Conservation (phyloP, 768 basidiomycete species). For the Mycena venus region DNA sequence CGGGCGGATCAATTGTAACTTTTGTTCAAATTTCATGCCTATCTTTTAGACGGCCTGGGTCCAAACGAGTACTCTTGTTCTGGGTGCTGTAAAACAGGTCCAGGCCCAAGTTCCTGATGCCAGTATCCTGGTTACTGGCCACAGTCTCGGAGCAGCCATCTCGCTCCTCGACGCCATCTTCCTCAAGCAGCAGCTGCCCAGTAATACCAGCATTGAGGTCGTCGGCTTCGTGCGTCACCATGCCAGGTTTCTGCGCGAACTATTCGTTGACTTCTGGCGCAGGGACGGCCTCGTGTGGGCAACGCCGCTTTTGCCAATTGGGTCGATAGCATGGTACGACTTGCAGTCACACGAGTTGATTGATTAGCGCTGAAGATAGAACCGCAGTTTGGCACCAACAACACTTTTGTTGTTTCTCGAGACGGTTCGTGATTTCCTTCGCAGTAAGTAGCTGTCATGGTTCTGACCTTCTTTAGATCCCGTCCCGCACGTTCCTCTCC, state of each 20-base stretch:
- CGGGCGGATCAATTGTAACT: background rate
- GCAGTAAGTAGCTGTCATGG: background rate
- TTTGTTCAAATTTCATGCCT: too few relatives aligned
- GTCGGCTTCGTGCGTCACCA: slow-evolving; percentile 4
- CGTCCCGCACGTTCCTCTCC: slow-evolving; percentile 17
- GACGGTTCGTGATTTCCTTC: background rate
- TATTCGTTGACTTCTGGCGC: background rate
- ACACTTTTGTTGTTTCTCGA: slow-evolving; percentile 19
- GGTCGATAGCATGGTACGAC: slow-evolving; percentile 15
- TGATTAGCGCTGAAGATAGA: background rate
- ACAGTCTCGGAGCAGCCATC: slow-evolving; percentile 14
- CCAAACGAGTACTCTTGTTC: slow-evolving; percentile 13
- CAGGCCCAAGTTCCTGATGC: slow-evolving; percentile 9
- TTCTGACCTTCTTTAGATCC: background rate
- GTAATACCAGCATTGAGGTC: slow-evolving; percentile 18
- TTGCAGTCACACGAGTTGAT: background rate
- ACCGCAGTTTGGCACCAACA: slow-evolving; percentile 1
- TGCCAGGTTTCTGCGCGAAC: background rate
- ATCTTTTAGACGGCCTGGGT: slow-evolving; percentile 25
- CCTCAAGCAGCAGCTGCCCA: slow-evolving; percentile 23
- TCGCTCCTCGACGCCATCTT: slow-evolving; percentile 20
- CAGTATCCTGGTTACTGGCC: slow-evolving; percentile 2
- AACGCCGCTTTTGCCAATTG: slow-evolving; percentile 6
- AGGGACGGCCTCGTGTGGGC: slow-evolving; percentile 21
- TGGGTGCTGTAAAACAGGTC: slow-evolving; percentile 4